These are phyloP conservation scores for Leccinum barrowsii DNA, from an alignment of 768 basidiomycete genomes.

Conservation along the genomic window DNA sequence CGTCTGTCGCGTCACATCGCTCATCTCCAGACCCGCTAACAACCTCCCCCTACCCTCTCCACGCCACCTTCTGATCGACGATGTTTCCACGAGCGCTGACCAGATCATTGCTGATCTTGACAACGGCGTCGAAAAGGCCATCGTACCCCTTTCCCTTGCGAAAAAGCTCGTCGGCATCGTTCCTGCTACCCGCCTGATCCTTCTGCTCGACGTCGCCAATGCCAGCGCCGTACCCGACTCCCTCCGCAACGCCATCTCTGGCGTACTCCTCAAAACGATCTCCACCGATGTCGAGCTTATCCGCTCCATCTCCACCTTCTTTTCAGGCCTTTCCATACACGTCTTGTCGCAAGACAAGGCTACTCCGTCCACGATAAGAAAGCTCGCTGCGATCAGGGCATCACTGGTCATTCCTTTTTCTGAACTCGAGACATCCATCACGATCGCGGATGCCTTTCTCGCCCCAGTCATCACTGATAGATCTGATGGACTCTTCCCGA, in stretches of 20 bases:
- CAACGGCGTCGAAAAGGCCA: slow-evolving; percentile 73
- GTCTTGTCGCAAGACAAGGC: slow-evolving; percentile 56
- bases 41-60: slow-evolving; percentile 29
- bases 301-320: slow-evolving; percentile 73
- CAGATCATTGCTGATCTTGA: slow-evolving; percentile 67
- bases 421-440: slow-evolving; percentile 60
- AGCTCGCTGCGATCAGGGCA: slow-evolving; percentile 55
- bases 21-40: slow-evolving; percentile 49
- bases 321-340: slow-evolving; percentile 57
- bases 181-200: slow-evolving; percentile 67
- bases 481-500: slow-evolving; percentile 89
- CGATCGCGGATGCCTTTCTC: slow-evolving; percentile 82
- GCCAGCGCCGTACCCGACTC: slow-evolving; percentile 74
- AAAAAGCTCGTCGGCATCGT: slow-evolving; percentile 65
- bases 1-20: slow-evolving; percentile 72
- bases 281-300: slow-evolving; percentile 74
- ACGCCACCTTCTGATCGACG: slow-evolving; percentile 57
- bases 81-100: slow-evolving; percentile 45
- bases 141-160: slow-evolving; percentile 64
- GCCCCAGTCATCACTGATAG: slow-evolving; percentile 82
- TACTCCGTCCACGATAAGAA: slow-evolving; percentile 56
- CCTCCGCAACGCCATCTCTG: slow-evolving; percentile 69
- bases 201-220: slow-evolving; percentile 72
- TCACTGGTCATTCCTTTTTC: slow-evolving; percentile 70
- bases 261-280: slow-evolving; percentile 74